Evolutionary conservation across 1,139 yeast species (phyloP), one percentile per base, ranked within the genome.

Genomic region (Sugiyamaella neomexicana): DNA sequence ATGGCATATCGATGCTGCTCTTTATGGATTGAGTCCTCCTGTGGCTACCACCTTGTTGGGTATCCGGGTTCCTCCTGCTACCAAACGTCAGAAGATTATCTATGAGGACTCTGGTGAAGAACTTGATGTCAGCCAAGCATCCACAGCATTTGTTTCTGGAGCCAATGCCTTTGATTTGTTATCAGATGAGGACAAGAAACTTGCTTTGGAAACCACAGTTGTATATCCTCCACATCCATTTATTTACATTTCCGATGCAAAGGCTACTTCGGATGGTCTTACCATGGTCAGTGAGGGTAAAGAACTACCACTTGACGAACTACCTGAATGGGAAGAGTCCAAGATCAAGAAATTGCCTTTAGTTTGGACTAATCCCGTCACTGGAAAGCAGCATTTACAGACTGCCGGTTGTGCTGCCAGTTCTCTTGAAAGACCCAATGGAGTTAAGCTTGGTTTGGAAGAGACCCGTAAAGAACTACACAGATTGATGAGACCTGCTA

Each of bases 301-400:
- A 68, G 96, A 89, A 68, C 70, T 76, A 55, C 72, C 82, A 1
- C 70, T 87, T 27, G 84, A 83, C 60, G 76, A 86, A 59, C 77
- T 89, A 54, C 96, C 96, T 13, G 79, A 77, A 53, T 89, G 95
- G 96, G 95, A 87, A 66, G 83, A 79, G 55, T 74, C 81, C 48
- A 87, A 88, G 70, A 75, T 89, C 59, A 88, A 88, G 72, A 79
- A 73, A 59, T 78, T 89, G 60, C 96, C 96, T 25, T 76, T 89
- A 77, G 95, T 88, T 9, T 89, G 96, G 96, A 88, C 95, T 9
- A 89, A 89, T 68, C 95, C 96, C n/a, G 85, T 85, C 36, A 88
- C 96, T 39, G 85, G 84, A 46, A 79, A 85, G 62, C 93, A 83
- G 56, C 95, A 87, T 66, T 76, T 89, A 60, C 96, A 89, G 71